These are phyloP conservation scores for Hygrophorus pudorinus DNA, from an alignment of 768 basidiomycete genomes.

Conservation along the genomic window DNA sequence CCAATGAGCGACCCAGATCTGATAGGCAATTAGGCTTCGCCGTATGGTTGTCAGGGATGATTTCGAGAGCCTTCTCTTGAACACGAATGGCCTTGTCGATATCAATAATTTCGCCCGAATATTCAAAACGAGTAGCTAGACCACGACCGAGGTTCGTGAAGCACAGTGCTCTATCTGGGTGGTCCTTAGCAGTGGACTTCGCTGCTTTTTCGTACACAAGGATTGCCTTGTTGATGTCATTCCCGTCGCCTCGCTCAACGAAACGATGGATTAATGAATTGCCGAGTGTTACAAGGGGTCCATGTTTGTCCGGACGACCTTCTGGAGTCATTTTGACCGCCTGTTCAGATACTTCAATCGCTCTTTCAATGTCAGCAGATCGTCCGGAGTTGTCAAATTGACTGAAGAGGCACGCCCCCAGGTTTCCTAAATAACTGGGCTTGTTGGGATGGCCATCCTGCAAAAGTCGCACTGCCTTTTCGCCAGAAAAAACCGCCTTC, in stretches of 20 bases:
- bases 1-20: constrained; percentile 14
- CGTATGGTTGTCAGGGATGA: constrained; percentile 11
- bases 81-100: constrained; percentile 14
- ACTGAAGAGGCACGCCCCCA: constrained; percentile 4
- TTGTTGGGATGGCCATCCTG: constrained; percentile 1
- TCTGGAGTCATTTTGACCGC: constrained; percentile 5
- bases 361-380: constrained; percentile 7
- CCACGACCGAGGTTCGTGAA: constrained; percentile 15
- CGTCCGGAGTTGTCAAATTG: constrained; percentile 7
- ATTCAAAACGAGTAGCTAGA: constrained; percentile 15
- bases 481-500: constrained; percentile 3
- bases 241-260: constrained; percentile 7
- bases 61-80: constrained; percentile 8
- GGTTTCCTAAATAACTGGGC: constrained; percentile 3
- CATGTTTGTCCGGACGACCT: constrained; percentile 2
- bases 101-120: constrained; percentile 14
- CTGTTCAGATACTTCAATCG: constrained; percentile 6
- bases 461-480: constrained; percentile 4
- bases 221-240: constrained; percentile 12
- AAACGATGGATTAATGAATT: constrained; percentile 7
- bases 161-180: constrained; percentile 3
- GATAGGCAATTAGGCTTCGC: constrained; percentile 9
- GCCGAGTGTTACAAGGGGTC: constrained; percentile 8
- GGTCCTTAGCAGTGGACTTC: constrained; percentile 6
- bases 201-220: constrained; percentile 5